Base-by-base conservation (phyloP, 139 green algal genomes). In the Chlamydomonas incerta region DNA sequence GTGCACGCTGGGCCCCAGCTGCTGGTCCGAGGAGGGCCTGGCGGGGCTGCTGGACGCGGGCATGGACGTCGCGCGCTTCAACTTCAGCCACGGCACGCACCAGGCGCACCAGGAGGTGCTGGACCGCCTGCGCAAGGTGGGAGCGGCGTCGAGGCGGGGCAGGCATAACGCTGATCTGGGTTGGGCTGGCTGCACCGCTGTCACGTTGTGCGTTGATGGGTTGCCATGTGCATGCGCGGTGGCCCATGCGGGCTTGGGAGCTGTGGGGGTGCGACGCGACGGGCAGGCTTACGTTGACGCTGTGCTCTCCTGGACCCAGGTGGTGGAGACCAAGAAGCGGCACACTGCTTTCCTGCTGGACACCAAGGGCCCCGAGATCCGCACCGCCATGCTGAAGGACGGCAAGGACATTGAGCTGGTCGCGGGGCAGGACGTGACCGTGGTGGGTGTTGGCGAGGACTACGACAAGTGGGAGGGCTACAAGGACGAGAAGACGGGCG, bases 1-100 rank as follows among this genome's bases (percentile, higher is more conserved):
- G 57, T 96, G 94, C 90, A 96, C 94, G 8, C 86, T 96, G 71
- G 93, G 94, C 23, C 94, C 94, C 0, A 70, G 87, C 29, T 95
- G 90, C 74, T 92, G 94, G 88, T 86, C 28, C 20, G 92, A 93
- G 86, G 87, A 91, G 65, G 82, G 75, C 0, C 68, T 96, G 52
- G 85, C 52, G 23, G 62, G 79, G n/a, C 88, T 96, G 72, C 65
- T 96, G 62, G 87, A 93, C 29, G 89, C 90, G 6, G 93, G 93
- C 82, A 94, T 96, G 90, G 91, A 93, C 76, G 90, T 97, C 52
- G 93, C 93, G 15, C 91, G 95, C 35, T 96, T 97, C 88, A 97
- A 97, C 90, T 97, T 97, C 88, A 95, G 91, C 33, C 95, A 97
- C 83, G 95, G 95, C 47, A 89, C 85, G 24, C 95, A 97, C 87